Evolutionary conservation across 2,329 filamentous ascomycete species (phyloP), one percentile per base, ranked within the genome.

Genomic region (Emergomyces pasteurianus): DNA sequence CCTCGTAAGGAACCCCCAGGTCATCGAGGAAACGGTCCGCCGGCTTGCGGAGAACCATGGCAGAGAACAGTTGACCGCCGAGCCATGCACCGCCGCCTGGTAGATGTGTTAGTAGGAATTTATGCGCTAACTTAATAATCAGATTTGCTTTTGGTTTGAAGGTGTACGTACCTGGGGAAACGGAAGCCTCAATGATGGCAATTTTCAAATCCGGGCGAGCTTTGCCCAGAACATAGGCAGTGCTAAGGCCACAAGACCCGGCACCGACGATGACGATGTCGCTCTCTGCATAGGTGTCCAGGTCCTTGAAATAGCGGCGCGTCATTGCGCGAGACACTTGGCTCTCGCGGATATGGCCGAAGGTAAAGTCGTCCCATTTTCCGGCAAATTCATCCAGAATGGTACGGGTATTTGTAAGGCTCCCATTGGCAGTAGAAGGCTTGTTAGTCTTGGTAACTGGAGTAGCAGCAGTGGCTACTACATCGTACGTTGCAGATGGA

Each of bases 251-350:
- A 72, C 91, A 96, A 36, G 88, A 92, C 56, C 92, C 92, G 38
- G 91, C 92, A 62, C 92, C 91, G 66, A 96, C 83, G 72, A 96
- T 95, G 79, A 96, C 91, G 71, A 96, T 86, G 81, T 96, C 92
- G 55, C 88, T 90, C 79, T 96, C 91, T 74, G 91, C 90, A 72
- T 95, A 94, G 63, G 78, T 83, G 80, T 96, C 89, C 60, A 96
- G 80, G 78, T 96, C 91, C 69, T 84, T 78, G 75, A 96, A 96
- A 86, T 96, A 96, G 73, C 91, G 90, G 58, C 89, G 84, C 59
- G 89, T 92, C 91, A 96, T 96, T 73, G 91, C 90, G 65, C 91
- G 89, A 58, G 89, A 92, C 73, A 96, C 91, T 77, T 95, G 89
- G 66, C 85, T 89, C 83, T 96, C 91, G 67, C 92, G 88, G 76